Base-by-base conservation (phyloP, 2,329 filamentous ascomycete species). In the Xylariaceae sp. region DNA sequence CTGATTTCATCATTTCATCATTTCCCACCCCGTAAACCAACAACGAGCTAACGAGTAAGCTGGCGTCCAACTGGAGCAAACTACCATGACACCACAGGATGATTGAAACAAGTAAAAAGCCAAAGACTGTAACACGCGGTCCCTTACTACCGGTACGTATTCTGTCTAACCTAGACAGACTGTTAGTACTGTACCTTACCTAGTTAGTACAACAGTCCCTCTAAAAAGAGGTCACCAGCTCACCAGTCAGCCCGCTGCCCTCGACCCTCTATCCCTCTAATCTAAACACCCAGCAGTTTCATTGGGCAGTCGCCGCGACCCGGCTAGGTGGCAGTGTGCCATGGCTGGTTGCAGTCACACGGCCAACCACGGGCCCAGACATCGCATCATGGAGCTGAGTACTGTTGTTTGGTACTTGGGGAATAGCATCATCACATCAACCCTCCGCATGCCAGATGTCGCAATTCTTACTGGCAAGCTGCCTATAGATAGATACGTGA, bases 321-420 rank as follows among this genome's bases (percentile, higher is more conserved):
- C 21, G 20, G 32, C 32, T 20, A n/a, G 46, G 23, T 30, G 42
- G 30, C 16, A n/a, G n/a, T 51, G 36, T 51, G 15, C 42, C 32
- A 40, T 41, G 11, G 35, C 27, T 29, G 18, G 45, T 21, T 33
- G 40, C 2, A 26, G 53, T 55, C 53, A 55, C 48, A 55, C 51
- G 53, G 48, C 26, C 37, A n/a, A 18, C n/a, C 11, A 26, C 33
- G 41, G 46, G 44, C n/a, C 21, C 21, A 27, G 46, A 26, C 18
- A 24, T 36, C 53, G 35, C 20, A 33, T 23, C 30, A 20, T 45
- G 13, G 11, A n/a, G n/a, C 16, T 11, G 15, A 52, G 35, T 41
- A 46, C 44, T 40, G 20, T 32, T 32, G 4, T 26, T 45, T 42
- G 29, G 24, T 35, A 42, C 29, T 15, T 32, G 36, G 32, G 36